Percentiles rank a stretch among this genome's conserved stretches.
Evolutionary conservation across 139 green algal genomes (phyloP).

Genomic region (Chlamydomonas sp.): DNA sequence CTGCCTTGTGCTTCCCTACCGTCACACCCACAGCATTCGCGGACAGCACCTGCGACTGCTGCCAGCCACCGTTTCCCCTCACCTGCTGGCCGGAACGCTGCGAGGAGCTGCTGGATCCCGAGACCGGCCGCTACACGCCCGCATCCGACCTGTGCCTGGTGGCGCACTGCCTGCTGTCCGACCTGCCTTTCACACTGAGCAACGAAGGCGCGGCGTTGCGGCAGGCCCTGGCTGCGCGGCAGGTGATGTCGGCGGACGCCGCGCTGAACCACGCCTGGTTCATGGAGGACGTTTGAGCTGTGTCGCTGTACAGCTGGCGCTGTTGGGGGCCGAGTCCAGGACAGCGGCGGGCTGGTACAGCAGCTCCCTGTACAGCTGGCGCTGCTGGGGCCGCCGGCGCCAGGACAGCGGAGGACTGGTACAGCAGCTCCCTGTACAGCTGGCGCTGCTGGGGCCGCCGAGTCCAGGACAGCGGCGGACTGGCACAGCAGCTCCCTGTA

Average conservation of each 20-base stretch:
- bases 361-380: too few species aligned
- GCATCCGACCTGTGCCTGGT: conserved; percentile 2
- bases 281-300: too few species aligned
- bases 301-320: too few species aligned
- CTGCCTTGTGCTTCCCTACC: background rate
- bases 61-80: background rate
- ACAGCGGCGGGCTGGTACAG: too few species aligned
- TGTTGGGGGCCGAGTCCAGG: too few species aligned
- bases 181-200: background rate
- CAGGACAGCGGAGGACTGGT: too few species aligned
- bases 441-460: too few species aligned
- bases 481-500: too few species aligned
- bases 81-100: background rate
- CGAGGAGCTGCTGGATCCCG: background rate
- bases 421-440: too few species aligned
- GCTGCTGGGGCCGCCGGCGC: too few species aligned
- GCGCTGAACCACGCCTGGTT: too few species aligned
- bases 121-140: background rate
- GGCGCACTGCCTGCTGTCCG: background rate
- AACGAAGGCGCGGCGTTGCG: background rate
- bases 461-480: too few species aligned
- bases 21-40: background rate
- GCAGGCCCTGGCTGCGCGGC: background rate
- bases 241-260: background rate
- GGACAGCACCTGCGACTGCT: background rate